Conservation (phyloP, 768 basidiomycete species). For the Dacryopinax spathularia region DNA sequence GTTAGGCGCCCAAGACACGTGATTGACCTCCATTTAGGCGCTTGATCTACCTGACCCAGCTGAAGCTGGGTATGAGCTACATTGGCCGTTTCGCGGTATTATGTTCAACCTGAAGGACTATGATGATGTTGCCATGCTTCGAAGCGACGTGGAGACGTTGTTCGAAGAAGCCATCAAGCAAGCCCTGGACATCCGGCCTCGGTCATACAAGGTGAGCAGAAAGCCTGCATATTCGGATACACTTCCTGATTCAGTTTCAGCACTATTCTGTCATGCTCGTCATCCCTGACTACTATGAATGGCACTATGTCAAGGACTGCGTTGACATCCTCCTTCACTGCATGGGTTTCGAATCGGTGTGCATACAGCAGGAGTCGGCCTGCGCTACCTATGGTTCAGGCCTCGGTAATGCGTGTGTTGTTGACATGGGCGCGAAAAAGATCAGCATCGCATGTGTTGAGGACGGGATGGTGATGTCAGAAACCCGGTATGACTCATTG, state of each 20-base stretch:
- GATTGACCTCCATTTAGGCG: neutral
- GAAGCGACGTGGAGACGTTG: conserved; percentile 68
- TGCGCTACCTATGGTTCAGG: conserved; percentile 93
- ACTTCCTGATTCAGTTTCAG: conserved; percentile 29
- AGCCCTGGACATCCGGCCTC: conserved; percentile 37
- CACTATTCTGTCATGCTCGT: conserved; percentile 76
- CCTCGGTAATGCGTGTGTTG: conserved; percentile 85
- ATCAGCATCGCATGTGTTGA: conserved; percentile 88
- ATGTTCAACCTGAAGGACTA: conserved; percentile 76
- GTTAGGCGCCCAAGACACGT: neutral
- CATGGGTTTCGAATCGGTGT: conserved; percentile 88
- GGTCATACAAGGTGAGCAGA: conserved; percentile 46
- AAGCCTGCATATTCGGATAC: neutral
- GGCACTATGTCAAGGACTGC: conserved; percentile 66
- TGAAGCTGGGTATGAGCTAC: conserved; percentile 51
- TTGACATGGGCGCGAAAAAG: conserved; percentile 77
- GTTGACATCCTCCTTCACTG: conserved; percentile 53
- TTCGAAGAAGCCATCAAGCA: conserved; percentile 47
- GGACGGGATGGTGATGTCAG: conserved; percentile 74
- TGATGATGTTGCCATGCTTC: conserved; percentile 37
- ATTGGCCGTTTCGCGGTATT: conserved; percentile 70
- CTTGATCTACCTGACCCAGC: conserved; percentile 49
- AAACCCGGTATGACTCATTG: conserved; percentile 69
- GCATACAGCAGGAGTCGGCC: conserved; percentile 88
- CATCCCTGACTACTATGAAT: conserved; percentile 83